phyloP scores from a whole-genome alignment of 768 basidiomycete species.

The Pholiota molesta region DNA sequence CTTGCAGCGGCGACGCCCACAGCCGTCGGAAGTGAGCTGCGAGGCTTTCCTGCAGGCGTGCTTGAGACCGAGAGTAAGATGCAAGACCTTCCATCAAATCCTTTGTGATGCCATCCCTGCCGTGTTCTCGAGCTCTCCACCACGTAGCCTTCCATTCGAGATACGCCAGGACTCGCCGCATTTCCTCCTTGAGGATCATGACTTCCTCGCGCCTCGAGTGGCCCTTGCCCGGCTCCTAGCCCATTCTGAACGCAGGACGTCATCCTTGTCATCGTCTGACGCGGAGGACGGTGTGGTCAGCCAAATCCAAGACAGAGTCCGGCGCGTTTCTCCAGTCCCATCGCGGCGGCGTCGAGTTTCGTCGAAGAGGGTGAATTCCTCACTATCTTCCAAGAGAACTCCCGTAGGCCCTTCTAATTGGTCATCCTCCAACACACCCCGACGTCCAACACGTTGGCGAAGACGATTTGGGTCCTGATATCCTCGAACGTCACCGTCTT shows the following conservation, averaged over 20 bases:
- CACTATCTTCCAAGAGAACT: not conserved
- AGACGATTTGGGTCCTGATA: not conserved
- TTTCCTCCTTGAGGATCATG: not conserved
- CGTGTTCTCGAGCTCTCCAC: not conserved
- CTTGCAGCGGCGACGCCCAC: not conserved
- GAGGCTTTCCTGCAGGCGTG: not conserved
- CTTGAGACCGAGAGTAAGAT: not conserved
- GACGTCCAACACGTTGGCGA: not conserved
- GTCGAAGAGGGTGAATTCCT: not conserved
- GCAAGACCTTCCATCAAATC: not conserved
- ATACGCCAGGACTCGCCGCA: not conserved
- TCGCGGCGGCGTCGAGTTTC: not conserved
- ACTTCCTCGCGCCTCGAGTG: not conserved
- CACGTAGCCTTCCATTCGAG: not conserved
- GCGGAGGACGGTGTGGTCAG: not conserved
- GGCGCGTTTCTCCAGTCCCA: not conserved
- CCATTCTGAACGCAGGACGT: not conserved
- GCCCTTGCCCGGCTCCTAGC: not conserved
- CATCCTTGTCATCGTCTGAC: not conserved
- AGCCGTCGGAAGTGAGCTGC: not conserved
- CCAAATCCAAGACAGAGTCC: not conserved
- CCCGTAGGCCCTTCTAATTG: not conserved
- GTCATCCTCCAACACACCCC: conserved; percentile 5
- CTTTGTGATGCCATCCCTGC: not conserved
- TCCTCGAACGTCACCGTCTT: not conserved